These are phyloP conservation scores for Plectosphaerella plurivora DNA, from an alignment of 2,329 filamentous ascomycete genomes.

Conservation along the genomic window DNA sequence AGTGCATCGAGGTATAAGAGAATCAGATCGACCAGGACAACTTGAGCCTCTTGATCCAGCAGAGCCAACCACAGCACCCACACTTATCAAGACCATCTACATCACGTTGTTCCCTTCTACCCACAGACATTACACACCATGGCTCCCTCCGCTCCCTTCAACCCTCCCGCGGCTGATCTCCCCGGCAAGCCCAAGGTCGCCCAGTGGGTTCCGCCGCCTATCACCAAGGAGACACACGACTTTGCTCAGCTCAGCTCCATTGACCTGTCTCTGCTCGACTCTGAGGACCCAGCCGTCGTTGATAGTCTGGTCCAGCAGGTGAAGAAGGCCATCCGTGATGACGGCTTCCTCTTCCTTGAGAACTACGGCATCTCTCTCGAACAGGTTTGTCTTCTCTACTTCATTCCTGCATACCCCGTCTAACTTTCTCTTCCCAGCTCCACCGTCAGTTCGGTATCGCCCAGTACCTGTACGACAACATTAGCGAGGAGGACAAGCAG, in stretches of 20 bases:
- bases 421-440: constrained; percentile 22
- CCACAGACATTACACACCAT: constrained; percentile 9
- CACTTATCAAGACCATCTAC: background rate
- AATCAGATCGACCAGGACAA: no score
- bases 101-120: background rate
- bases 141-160: constrained; percentile 31
- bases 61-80: background rate
- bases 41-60: background rate
- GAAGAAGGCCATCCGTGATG: constrained; percentile 35
- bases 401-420: background rate
- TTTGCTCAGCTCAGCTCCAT: constrained; percentile 37
- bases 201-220: constrained; percentile 36
- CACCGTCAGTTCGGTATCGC: constrained; percentile 46
- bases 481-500: constrained; percentile 43
- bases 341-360: constrained; percentile 41
- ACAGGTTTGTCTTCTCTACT: constrained; percentile 15
- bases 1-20: background rate
- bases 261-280: constrained; percentile 37
- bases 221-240: constrained; percentile 37
- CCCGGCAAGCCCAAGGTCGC: constrained; percentile 35
- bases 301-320: constrained; percentile 35
- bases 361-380: constrained; percentile 45
- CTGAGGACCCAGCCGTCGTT: constrained; percentile 34
- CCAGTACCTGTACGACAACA: constrained; percentile 45
- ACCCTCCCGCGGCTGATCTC: constrained; percentile 30